Base-by-base conservation (phyloP, 1,284 basidiomycete genomes). In the Marasmius oreades region DNA sequence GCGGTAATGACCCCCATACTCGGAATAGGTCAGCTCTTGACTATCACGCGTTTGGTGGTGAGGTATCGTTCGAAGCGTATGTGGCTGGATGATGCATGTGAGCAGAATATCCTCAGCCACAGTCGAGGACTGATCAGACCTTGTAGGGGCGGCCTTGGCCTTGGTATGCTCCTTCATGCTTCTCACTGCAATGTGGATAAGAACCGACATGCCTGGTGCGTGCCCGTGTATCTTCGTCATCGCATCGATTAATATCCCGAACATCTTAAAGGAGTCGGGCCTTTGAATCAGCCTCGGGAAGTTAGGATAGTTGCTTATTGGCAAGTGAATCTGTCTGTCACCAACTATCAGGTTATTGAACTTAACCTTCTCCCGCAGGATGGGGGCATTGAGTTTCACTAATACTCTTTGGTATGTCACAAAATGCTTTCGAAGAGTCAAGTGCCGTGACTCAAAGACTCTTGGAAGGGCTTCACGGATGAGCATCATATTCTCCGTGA, bases 61-160 rank as follows among this genome's bases (percentile, higher is more conserved):
- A 65, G 68, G 14, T 57, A 48, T 48, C 42, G 59, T 2, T 59
- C 59, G 42, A 56, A 56, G 26, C 66, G 67, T 34, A 55, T 70
- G 12, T 67, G 67, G 36, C 64, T 56, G 58, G 69, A 70, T 51
- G 68, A 70, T 55, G 69, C 64, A 1, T 70, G 67, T 42, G 16
- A 42, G 39, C 39, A n/a, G 2, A 10, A 5, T 20, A 14, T 16
- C n/a, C n/a, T 18, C n/a, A 6, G 2, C 16, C 39, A 7, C 16
- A 7, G 39, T 18, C 16, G 39, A 16, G 16, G 5, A 42, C n/a
- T 42, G 7, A 42, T 16, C n/a, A 16, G 20, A 20, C 16, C n/a
- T 20, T 16, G n/a, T 5, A 42, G 39, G 39, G 64, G 66, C 64
- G 8, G 59, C 63, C 4, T 54, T 67, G 23, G 55, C 62, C 5